Percentiles rank a stretch among this genome's conserved stretches.
Evolutionary conservation across 2,329 filamentous ascomycete species (phyloP).

Genomic region (Colletotrichum truncatum): DNA sequence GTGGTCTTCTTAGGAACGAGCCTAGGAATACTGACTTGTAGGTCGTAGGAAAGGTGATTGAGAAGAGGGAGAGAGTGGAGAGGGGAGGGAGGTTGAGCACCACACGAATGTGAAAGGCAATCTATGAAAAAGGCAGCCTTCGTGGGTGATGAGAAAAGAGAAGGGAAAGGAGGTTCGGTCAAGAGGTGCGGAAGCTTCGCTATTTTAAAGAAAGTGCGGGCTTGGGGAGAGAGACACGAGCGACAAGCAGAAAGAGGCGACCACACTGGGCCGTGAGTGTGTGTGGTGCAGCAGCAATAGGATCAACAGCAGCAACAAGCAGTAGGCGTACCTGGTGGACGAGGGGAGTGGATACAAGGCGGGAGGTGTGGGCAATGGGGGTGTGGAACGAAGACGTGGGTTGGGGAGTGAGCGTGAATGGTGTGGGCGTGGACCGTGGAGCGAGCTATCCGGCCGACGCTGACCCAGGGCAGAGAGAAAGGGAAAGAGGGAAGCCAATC

Average conservation of each 20-base stretch:
- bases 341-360: not conserved
- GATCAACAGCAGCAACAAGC: slow-evolving; percentile 19
- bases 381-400: not conserved
- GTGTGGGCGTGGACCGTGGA: slow-evolving; percentile 9
- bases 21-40: slow-evolving; percentile 31
- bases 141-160: slow-evolving; percentile 35
- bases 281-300: not conserved
- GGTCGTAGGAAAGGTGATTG: slow-evolving; percentile 28
- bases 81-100: slow-evolving; percentile 27
- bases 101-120: slow-evolving; percentile 34
- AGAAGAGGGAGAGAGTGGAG: slow-evolving; percentile 26
- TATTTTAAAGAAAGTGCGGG: slow-evolving; percentile 30
- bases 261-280: not conserved
- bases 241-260: not conserved
- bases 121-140: slow-evolving; percentile 31
- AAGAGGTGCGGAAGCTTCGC: slow-evolving; percentile 30
- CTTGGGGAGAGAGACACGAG: slow-evolving; percentile 19
- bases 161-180: slow-evolving; percentile 14
- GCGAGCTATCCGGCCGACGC: slow-evolving; percentile 24
- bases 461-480: slow-evolving; percentile 18
- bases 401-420: not conserved
- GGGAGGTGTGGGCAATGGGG: not conserved
- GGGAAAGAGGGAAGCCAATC: slow-evolving; percentile 4
- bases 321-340: not conserved
- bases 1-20: slow-evolving; percentile 21